Conservation (phyloP, 768 basidiomycete species). For the Pisolithus albus region DNA sequence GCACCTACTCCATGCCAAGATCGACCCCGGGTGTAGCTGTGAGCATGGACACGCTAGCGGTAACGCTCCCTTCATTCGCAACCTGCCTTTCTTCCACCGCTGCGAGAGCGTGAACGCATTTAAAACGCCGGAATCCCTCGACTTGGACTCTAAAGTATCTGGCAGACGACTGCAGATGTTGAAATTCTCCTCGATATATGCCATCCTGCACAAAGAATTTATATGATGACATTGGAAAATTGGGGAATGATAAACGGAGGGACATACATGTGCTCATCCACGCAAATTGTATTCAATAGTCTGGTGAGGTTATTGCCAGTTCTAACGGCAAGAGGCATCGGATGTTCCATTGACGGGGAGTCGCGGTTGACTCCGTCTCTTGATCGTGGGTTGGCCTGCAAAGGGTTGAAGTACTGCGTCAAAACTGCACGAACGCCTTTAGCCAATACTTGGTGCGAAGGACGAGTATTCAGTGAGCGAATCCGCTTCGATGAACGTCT, state of each 20-base stretch:
- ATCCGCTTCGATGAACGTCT: too few species aligned
- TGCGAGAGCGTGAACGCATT: slow-evolving; percentile 73
- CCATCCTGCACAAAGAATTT: slow-evolving; percentile 60
- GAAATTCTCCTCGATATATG: slow-evolving; percentile 92
- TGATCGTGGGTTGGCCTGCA: slow-evolving; percentile 45
- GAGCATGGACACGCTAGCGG: slow-evolving; percentile 90
- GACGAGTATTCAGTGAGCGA: too few species aligned
- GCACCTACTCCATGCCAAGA: slow-evolving; percentile 92
- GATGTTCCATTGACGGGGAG: slow-evolving; percentile 48
- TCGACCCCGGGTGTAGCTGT: slow-evolving; percentile 98
- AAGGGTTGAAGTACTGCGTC: too few species aligned
- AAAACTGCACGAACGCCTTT: too few species aligned
- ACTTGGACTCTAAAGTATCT: slow-evolving; percentile 40
- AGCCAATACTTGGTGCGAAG: too few species aligned
- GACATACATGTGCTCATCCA: slow-evolving; percentile 94
- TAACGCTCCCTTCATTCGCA: slow-evolving; percentile 78
- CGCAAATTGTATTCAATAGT: slow-evolving; percentile 95
- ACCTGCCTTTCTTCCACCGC: slow-evolving; percentile 46
- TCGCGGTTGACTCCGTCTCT: slow-evolving; percentile 66
- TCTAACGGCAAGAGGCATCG: slow-evolving; percentile 52
- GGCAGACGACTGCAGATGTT: slow-evolving; percentile 54
- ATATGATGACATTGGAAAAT: neutral
- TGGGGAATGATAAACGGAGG: neutral
- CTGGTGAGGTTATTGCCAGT: slow-evolving; percentile 96
- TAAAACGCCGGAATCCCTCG: slow-evolving; percentile 55